Conservation (phyloP, 2,329 filamentous ascomycete species). For the Septoria linicola region DNA sequence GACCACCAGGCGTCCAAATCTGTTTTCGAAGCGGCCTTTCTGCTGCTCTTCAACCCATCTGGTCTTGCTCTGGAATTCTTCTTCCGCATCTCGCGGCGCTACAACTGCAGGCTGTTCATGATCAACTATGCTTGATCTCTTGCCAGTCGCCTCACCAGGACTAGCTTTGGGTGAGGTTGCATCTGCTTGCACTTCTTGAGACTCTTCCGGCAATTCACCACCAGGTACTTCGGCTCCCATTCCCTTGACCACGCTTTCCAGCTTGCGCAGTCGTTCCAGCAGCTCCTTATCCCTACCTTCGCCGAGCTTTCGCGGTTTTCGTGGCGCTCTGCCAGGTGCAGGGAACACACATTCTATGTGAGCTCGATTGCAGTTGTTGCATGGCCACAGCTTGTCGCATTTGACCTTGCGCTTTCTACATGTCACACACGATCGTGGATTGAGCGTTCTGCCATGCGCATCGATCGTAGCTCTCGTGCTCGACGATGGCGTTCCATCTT, state of each 20-base stretch:
- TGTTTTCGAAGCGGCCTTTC: constrained; percentile 38
- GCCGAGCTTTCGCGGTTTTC: constrained; percentile 65
- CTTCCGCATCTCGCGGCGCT: constrained; percentile 11
- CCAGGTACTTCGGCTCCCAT: constrained; percentile 49
- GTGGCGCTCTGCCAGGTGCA: constrained; percentile 68
- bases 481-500: constrained; percentile 9
- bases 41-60: constrained; percentile 31
- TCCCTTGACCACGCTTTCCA: constrained; percentile 71
- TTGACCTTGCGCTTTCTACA: constrained; percentile 65
- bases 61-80: constrained; percentile 27
- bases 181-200: no score
- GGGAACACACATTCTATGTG: constrained; percentile 72
- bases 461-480: constrained; percentile 29
- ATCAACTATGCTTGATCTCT: not conserved
- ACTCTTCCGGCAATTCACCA: constrained; percentile 1
- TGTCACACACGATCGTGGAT: constrained; percentile 51
- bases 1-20: constrained; percentile 68
- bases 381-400: constrained; percentile 76
- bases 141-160: not conserved
- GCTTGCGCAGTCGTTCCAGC: constrained; percentile 67
- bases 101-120: not conserved
- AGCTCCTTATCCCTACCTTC: constrained; percentile 61
- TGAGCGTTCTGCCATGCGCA: constrained; percentile 37
- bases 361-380: constrained; percentile 70
- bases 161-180: not conserved